A percentile compares a stretch with the other conserved stretches of the same genome.
These are phyloP conservation scores for Erysimum cheiri DNA, from an alignment of 441 rosid genomes.

Conservation along the genomic window DNA sequence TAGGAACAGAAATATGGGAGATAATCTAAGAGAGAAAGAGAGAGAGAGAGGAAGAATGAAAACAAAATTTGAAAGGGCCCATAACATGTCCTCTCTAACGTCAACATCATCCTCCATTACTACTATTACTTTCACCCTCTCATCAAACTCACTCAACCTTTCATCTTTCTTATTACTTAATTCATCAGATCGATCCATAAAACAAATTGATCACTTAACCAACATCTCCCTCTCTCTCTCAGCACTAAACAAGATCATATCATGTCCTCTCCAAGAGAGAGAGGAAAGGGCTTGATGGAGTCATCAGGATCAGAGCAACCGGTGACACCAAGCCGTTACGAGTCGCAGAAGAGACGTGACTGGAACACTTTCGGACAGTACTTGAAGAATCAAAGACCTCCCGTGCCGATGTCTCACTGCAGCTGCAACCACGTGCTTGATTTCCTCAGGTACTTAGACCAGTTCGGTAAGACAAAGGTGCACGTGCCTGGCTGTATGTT, in stretches of 20 bases:
- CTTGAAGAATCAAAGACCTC: slow-evolving; percentile 70
- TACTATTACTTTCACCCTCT: slow-evolving; percentile 48
- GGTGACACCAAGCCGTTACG: slow-evolving; percentile 73
- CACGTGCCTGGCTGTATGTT: slow-evolving; percentile 73
- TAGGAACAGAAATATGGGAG: slow-evolving; percentile 1
- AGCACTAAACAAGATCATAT: slow-evolving; percentile 36
- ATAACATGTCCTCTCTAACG: slow-evolving; percentile 54
- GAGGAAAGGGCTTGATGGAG: slow-evolving; percentile 53
- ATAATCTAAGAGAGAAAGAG: slow-evolving; percentile 1
- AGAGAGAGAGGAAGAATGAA: slow-evolving; percentile 33
- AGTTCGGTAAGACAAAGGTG: slow-evolving; percentile 82
- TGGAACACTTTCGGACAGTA: slow-evolving; percentile 84
- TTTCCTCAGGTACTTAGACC: slow-evolving; percentile 72
- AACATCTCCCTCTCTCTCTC: slow-evolving; percentile 15
- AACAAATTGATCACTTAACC: slow-evolving; percentile 34
- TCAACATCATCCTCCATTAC: slow-evolving; percentile 58
- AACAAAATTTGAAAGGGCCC: slow-evolving; percentile 47
- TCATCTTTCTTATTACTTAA: slow-evolving; percentile 43
- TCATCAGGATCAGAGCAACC: slow-evolving; percentile 54
- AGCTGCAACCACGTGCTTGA: slow-evolving; percentile 71
- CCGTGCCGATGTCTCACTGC: slow-evolving; percentile 69
- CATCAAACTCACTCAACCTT: slow-evolving; percentile 44
- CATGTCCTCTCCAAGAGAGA: slow-evolving; percentile 48
- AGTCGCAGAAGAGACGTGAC: slow-evolving; percentile 77
- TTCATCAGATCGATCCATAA: slow-evolving; percentile 49